Evolutionary conservation across 192 early-diverging fungal genomes (phyloP), one percentile per base, ranked within the genome.

Genomic region (Coemansia sp.): DNA sequence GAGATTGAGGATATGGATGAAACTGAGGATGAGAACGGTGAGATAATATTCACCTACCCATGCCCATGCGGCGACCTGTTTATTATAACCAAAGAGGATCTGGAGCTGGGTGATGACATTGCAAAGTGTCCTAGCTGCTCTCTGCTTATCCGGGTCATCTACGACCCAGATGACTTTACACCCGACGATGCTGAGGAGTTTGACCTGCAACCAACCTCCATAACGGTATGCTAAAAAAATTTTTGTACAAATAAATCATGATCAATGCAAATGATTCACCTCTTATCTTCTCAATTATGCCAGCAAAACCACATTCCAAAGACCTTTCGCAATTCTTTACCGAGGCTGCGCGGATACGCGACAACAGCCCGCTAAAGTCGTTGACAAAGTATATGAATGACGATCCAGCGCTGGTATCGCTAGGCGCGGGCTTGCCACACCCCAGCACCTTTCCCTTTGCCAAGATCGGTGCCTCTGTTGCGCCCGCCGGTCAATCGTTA

Each of bases 41-140:
- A 75, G 19, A 73, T 85, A 52, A 78, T 84, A 11, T 98, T 93
- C 80, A 83, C 81, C 46, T 98, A 94, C 63, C 96, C 96, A 21
- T 98, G 94, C 66, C 96, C 96, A 2, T 98, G 96, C 78, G 96
- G 96, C 11, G 96, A 98, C 83, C 82, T 84, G 19, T 98, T 98
- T 64, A 79, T 89, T 60, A 95, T 96, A 57, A 85, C 88, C 5
- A 64, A 83, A 68, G 87, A 89, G 43, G 84, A 93, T 18, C 65
- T 98, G 3, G 58, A 70, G 39, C 81, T 87, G 53, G 92, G 93
- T 28, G 93, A 94, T 49, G 89, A 90, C 45, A 84, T 96, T 50
- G 96, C 91, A 12, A 80, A 81, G 52, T 98, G 96, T 69, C 94
- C 94, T 6, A 88, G 86, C 52, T 98, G 96, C 76, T 95, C 94